Evolutionary conservation across 306 rosid species (phyloP), one percentile per base, ranked within the genome.

Genomic region (Prunus fruticosa): DNA sequence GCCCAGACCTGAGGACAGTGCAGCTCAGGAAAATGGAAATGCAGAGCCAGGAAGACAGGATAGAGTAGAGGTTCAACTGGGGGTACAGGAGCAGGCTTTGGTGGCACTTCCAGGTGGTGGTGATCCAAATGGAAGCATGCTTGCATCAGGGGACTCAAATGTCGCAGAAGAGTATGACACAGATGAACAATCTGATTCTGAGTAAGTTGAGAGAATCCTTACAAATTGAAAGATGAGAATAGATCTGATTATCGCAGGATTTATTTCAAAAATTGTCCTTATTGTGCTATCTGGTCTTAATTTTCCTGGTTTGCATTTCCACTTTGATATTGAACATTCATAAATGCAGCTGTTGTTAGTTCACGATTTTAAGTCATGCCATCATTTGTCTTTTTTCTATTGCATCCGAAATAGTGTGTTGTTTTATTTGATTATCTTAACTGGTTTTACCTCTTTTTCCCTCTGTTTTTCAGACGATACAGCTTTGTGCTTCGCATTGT

Each of bases 131-230:
- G 81, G 86, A 77, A 83, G 69, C 28, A 67, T 76, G 58, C 82
- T 82, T 73, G 84, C 87, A n/a, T 84, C 81, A 14, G 92, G 86
- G 76, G 83, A 89, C 68, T 50, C 77, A 69, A 83, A 81, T 87
- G 49, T 74, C 38, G 65, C 75, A 52, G 98, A 92, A 79, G 99
- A 86, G 56, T 88, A 85, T 84, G 98, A 96, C 74, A 74, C 72
- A 27, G 97, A 96, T 13, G 98, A 96, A 56, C 98, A 92, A 70
- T 86, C 96, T 86, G 99, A 96, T 82, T 87, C 98, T 67, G 99
- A 96, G 99, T 96, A 82, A 89, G 98, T 88, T 75, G 67, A 11
- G 32, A 67, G 64, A 41, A 58, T 56, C 65, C 66, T 74, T 28
- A 15, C 30, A 60, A 14, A 27, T 70, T 63, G 61, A 28, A 27